Conservation (phyloP, 352 stramenopile genomes). For the Phytophthora syringae region DNA sequence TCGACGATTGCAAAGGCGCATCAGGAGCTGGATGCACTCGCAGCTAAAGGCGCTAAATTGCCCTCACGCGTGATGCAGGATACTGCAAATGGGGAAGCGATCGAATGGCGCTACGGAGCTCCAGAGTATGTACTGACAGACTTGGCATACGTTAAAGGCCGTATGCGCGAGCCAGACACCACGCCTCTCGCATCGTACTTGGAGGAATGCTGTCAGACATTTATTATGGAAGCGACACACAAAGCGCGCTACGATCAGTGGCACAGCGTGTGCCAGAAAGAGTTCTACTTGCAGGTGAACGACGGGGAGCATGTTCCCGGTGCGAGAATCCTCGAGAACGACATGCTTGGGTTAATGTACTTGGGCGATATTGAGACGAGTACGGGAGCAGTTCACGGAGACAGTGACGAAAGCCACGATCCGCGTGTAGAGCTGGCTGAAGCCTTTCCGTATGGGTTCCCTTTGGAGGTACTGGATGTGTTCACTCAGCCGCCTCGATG, state of each 20-base stretch:
- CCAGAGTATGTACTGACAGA: conserved; percentile 83
- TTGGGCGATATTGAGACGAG: conserved; percentile 48
- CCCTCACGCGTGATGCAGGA: conserved; percentile 53
- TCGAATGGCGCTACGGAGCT: conserved; percentile 67
- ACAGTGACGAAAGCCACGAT: conserved; percentile 53
- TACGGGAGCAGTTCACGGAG: conserved; percentile 33
- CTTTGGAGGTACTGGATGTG: conserved; percentile 81
- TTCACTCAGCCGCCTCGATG: conserved; percentile 79
- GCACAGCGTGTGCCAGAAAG: conserved; percentile 60
- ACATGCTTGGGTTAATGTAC: conserved; percentile 76
- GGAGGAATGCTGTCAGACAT: conserved; percentile 78
- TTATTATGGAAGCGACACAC: conserved; percentile 84
- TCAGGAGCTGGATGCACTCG: conserved; percentile 61
- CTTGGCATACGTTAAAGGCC: conserved; percentile 73
- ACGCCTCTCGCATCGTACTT: conserved; percentile 75
- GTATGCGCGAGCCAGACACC: conserved; percentile 55
- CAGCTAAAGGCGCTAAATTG: conserved; percentile 56
- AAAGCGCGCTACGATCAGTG: conserved; percentile 66
- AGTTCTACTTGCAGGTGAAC: conserved; percentile 81
- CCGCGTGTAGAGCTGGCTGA: conserved; percentile 61
- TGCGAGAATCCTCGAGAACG: conserved; percentile 53
- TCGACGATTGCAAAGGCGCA: conserved; percentile 63
- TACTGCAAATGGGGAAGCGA: conserved; percentile 22
- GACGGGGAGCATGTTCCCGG: conserved; percentile 55
- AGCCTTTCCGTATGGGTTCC: conserved; percentile 77